A percentile compares a stretch with the other conserved stretches of the same genome.
These are phyloP conservation scores for Laetiporus sulphureus DNA, from an alignment of 1,284 basidiomycete genomes.

Conservation along the genomic window DNA sequence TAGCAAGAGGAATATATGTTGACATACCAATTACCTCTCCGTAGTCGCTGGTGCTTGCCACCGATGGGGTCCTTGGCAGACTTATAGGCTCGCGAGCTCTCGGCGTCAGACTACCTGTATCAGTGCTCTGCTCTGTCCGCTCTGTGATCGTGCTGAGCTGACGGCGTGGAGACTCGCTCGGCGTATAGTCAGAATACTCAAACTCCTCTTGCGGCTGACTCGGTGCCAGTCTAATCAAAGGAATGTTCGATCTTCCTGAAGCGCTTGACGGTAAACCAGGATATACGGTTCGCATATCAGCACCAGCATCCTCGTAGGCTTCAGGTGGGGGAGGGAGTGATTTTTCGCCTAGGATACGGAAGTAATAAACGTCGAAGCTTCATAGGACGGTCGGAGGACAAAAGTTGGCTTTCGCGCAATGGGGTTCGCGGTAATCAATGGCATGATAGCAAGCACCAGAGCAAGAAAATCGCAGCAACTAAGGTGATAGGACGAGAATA, in stretches of 20 bases:
- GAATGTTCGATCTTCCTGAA: constrained; percentile 20
- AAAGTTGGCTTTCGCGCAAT: constrained; percentile 26
- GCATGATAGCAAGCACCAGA: constrained; percentile 13
- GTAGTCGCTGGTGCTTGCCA: constrained; percentile 50
- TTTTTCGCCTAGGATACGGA: constrained; percentile 18
- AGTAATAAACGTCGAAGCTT: constrained; percentile 10
- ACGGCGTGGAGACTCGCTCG: neutral
- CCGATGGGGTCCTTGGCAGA: constrained; percentile 9
- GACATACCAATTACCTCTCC: constrained; percentile 52
- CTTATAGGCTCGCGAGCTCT: constrained; percentile 3
- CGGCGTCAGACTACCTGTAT: constrained; percentile 37
- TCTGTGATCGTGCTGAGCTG: constrained; percentile 59
- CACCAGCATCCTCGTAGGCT: constrained; percentile 17
- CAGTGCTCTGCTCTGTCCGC: constrained; percentile 55
- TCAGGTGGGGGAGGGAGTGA: constrained; percentile 21
- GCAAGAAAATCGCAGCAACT: constrained; percentile 10
- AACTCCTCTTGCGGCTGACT: constrained; percentile 15
- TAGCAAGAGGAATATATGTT: neutral
- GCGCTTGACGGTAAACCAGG: neutral
- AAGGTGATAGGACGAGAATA: neutral
- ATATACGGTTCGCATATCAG: constrained; percentile 7
- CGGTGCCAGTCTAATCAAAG: constrained; percentile 22
- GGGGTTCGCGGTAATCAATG: too few species aligned
- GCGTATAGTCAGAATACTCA: constrained; percentile 12
- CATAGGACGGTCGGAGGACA: constrained; percentile 8